phyloP scores from a whole-genome alignment of 495 filamentous ascomycete genomes.

The Hypoxylon subgilvum region DNA sequence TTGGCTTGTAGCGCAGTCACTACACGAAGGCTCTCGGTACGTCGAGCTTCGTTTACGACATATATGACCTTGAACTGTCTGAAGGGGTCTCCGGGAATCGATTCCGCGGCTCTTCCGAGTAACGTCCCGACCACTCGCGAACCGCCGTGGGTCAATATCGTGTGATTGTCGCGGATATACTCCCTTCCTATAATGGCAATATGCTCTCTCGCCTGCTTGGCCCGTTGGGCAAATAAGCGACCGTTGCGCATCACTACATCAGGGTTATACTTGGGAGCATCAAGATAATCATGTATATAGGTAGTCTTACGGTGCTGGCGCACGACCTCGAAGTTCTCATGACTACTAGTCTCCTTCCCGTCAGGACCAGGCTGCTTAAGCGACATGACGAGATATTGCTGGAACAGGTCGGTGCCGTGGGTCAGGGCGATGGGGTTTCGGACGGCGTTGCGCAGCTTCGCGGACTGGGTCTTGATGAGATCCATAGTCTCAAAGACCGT shows the following conservation, averaged over 20 bases:
- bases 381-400: slow-evolving; percentile 79
- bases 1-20: slow-evolving; percentile 72
- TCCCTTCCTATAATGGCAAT: slow-evolving; percentile 80
- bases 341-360: slow-evolving; percentile 61
- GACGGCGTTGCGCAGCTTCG: slow-evolving; percentile 72
- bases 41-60: slow-evolving; percentile 59
- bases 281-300: too few relatives aligned
- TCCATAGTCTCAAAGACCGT: slow-evolving; percentile 94
- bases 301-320: slow-evolving; percentile 78
- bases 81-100: slow-evolving; percentile 56
- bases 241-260: slow-evolving; percentile 86
- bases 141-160: slow-evolving; percentile 86
- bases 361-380: slow-evolving; percentile 52
- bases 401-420: slow-evolving; percentile 94
- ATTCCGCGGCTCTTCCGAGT: slow-evolving; percentile 72
- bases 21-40: slow-evolving; percentile 52
- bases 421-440: slow-evolving; percentile 89
- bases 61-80: slow-evolving; percentile 86
- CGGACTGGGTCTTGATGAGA: slow-evolving; percentile 75
- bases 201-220: slow-evolving; percentile 80
- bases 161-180: slow-evolving; percentile 76
- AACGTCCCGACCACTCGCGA: slow-evolving; percentile 82
- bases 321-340: slow-evolving; percentile 78
- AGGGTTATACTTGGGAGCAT: too few relatives aligned
- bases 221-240: slow-evolving; percentile 80